Conservation (phyloP, 2,329 filamentous ascomycete species). For the Scortechinia acanthostroma region DNA sequence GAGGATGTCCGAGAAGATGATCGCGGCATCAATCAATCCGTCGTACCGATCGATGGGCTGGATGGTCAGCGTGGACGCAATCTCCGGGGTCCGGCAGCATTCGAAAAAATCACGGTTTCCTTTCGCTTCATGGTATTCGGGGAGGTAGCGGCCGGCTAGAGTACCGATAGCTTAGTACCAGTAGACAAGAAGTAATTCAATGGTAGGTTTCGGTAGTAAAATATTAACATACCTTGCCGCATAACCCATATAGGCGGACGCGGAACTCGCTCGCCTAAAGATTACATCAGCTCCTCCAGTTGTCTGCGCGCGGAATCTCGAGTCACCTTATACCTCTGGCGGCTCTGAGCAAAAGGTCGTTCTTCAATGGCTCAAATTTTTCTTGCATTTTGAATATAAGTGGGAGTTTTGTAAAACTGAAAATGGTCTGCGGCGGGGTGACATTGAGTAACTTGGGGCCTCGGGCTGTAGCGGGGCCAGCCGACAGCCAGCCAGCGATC, state of each 20-base stretch:
- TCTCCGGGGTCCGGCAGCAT: constrained; percentile 87
- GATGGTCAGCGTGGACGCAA: constrained; percentile 85
- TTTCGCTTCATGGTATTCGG: constrained; percentile 95
- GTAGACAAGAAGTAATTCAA: no score
- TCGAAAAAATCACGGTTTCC: constrained; percentile 89
- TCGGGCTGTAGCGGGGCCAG: background rate
- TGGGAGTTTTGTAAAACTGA: no score
- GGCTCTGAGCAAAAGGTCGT: background rate
- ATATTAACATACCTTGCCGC: constrained; percentile 71
- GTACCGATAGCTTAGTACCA: constrained; percentile 7
- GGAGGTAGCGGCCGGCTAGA: constrained; percentile 86
- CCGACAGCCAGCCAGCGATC: no score
- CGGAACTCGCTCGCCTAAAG: constrained; percentile 79
- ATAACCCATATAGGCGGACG: constrained; percentile 97
- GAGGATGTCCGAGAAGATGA: constrained; percentile 97
- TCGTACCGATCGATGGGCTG: constrained; percentile 89
- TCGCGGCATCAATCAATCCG: constrained; percentile 88
- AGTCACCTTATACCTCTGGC: background rate
- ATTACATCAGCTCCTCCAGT: background rate
- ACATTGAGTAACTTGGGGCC: background rate
- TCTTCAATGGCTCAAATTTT: constrained; percentile 2
- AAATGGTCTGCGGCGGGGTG: background rate
- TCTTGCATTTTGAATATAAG: background rate
- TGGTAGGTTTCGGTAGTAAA: constrained; percentile 4
- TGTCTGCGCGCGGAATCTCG: background rate